Percentiles rank a stretch among this genome's conserved stretches.
These are phyloP conservation scores for Raphanus hybrid DNA, from an alignment of 441 rosid genomes.

Conservation along the genomic window DNA sequence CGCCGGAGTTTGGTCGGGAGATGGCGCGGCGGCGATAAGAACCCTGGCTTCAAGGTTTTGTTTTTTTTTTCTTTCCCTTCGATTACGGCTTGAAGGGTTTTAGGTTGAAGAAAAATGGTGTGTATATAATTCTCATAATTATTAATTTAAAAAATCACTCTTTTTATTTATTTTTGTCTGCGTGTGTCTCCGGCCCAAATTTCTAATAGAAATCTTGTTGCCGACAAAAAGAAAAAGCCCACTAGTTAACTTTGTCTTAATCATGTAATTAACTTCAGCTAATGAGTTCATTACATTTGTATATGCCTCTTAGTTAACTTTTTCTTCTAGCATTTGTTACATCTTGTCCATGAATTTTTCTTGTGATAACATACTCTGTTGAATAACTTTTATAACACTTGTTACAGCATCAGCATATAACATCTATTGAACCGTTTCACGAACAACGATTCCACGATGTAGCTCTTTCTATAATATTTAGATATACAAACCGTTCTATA, in stretches of 20 bases:
- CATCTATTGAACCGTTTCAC: too few relatives aligned
- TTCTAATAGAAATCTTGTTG: not conserved
- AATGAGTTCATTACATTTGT: too few relatives aligned
- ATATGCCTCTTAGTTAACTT: not conserved
- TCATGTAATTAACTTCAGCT: not conserved
- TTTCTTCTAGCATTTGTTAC: not conserved
- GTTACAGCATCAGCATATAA: too few relatives aligned
- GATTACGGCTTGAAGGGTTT: conserved; percentile 10
- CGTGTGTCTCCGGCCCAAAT: not conserved
- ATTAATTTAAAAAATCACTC: not conserved
- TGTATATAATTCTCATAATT: not conserved
- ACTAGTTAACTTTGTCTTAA: not conserved
- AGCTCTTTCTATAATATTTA: too few relatives aligned
- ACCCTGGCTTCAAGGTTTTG: not conserved
- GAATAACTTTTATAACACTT: not conserved
- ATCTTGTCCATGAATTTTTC: not conserved
- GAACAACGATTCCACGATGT: too few relatives aligned
- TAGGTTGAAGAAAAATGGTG: conserved; percentile 8
- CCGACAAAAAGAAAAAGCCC: not conserved
- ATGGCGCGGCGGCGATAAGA: conserved; percentile 30
- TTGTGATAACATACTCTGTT: not conserved
- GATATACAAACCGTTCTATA: too few relatives aligned
- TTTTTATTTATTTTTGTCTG: not conserved
- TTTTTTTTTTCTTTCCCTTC: not conserved
- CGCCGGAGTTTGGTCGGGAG: conserved; percentile 18